Conservation (phyloP, 768 basidiomycete genomes). For the Pleurotus salmoneostramineus region DNA sequence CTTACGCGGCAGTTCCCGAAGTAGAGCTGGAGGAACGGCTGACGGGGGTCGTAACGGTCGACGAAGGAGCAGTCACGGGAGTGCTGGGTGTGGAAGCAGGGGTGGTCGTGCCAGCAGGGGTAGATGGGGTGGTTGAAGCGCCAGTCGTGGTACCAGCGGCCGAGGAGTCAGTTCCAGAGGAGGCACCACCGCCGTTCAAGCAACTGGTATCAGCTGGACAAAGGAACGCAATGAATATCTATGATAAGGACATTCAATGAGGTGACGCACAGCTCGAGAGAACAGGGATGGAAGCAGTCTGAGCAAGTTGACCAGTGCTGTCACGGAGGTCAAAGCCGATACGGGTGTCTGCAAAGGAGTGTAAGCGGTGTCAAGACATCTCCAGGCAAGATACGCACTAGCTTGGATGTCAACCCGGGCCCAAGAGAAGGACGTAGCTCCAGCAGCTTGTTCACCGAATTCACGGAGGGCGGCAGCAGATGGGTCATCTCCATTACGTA, state of each 20-base stretch:
- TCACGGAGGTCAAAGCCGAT: conserved; percentile 65
- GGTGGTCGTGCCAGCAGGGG: conserved; percentile 14
- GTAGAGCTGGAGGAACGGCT: not conserved
- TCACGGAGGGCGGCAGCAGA: conserved; percentile 37
- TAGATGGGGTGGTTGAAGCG: conserved; percentile 14
- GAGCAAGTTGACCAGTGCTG: conserved; percentile 41
- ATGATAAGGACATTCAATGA: not conserved
- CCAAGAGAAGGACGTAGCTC: conserved; percentile 48
- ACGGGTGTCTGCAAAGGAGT: conserved; percentile 33
- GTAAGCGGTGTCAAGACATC: not conserved
- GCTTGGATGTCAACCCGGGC: conserved; percentile 36
- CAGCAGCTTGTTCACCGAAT: conserved; percentile 33
- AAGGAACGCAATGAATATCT: conserved; percentile 11
- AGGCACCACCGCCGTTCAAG: conserved; percentile 7
- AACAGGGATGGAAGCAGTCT: conserved; percentile 52
- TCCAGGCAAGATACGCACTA: conserved; percentile 27
- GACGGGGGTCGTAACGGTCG: not conserved
- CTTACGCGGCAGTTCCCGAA: not conserved
- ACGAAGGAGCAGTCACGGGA: not conserved
- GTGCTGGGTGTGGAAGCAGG: conserved; percentile 8
- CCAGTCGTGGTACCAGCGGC: conserved; percentile 14
- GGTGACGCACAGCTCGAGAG: conserved; percentile 41
- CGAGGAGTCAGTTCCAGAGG: conserved; percentile 11
- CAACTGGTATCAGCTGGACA: conserved; percentile 30
- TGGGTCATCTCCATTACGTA: conserved; percentile 50